These are phyloP conservation scores for Lasiodiplodia citricola DNA, from an alignment of 2,329 filamentous ascomycete species.

Conservation along the genomic window DNA sequence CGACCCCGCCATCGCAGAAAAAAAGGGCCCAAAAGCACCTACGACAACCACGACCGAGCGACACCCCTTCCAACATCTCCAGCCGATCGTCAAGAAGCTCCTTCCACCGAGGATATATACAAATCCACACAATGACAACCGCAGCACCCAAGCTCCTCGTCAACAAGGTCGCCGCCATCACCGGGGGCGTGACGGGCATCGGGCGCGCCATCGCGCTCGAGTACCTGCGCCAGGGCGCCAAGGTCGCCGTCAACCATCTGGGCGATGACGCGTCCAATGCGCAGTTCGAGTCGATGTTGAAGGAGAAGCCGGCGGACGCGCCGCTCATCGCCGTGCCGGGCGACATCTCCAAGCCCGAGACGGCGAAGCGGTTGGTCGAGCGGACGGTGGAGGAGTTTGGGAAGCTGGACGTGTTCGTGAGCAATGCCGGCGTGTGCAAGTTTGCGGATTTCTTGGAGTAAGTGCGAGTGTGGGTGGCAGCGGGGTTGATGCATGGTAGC, in stretches of 20 bases:
- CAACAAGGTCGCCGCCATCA: constrained; percentile 83
- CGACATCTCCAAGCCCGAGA: constrained; percentile 77
- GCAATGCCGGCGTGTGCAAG: constrained; percentile 86
- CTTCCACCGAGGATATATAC: neutral
- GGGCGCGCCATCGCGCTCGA: constrained; percentile 83
- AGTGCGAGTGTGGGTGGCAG: neutral
- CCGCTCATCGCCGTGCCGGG: constrained; percentile 71
- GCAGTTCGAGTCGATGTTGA: constrained; percentile 56
- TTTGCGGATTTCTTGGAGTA: constrained; percentile 85
- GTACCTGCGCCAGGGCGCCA: constrained; percentile 77
- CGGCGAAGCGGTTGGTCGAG: constrained; percentile 70
- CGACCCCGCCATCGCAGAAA: neutral
- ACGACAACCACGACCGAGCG: neutral
- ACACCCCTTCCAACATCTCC: too few relatives aligned
- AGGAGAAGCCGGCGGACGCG: constrained; percentile 35
- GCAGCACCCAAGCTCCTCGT: constrained; percentile 57
- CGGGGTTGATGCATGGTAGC: too few relatives aligned
- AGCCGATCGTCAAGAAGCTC: neutral
- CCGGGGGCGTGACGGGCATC: constrained; percentile 84
- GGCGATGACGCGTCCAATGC: constrained; percentile 57
- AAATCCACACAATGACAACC: too few relatives aligned
- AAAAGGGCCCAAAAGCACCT: neutral
- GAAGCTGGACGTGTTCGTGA: constrained; percentile 72
- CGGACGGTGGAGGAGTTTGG: constrained; percentile 67
- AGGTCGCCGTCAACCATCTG: constrained; percentile 81